Base-by-base conservation (phyloP, 2,329 filamentous ascomycete genomes). In the Botrytis galanthina region DNA sequence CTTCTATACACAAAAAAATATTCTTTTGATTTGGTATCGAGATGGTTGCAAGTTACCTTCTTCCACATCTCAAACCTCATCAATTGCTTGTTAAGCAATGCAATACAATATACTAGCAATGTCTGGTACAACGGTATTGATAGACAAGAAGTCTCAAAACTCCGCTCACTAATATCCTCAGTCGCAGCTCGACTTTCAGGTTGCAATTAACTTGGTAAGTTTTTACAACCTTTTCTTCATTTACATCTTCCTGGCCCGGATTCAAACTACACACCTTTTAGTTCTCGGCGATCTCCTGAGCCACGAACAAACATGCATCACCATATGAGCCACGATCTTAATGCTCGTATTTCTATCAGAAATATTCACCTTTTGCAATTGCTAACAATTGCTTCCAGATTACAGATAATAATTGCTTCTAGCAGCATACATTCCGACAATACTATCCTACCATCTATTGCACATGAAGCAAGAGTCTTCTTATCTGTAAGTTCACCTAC, bases 261-360 rank as follows among this genome's bases (percentile, higher is more conserved):
- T 70, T 70, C 66, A 73, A 70, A 35, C 71, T 73, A 61, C 71
- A 70, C 71, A 73, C 76, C 78, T 80, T 77, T 73, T 63, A 73
- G 66, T 73, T 73, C 79, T 79, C 75, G 79, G 80, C 77, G 80
- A 82, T 78, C 74, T 76, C 80, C 79, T 82, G 80, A 81, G 78
- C 80, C 80, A 81, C 74, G 77, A 80, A 81, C 80, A 79, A 86
- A 91, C 90, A 92, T 92, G 90, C 90, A 92, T 89, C 90, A 92
- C 90, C 90, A 92, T 92, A 90, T 92, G 90, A 88, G 90, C 83
- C 84, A 79, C 72, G 62, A 71, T 39, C 37, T 74, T 48, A 63
- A 46, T 54, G 35, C 66, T 32, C n/a, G 42, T 39, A 37, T 46
- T 16, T 64, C 35, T 9, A 70, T 46, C 78, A 75, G 71, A 29